Evolutionary conservation across 768 basidiomycete genomes (phyloP), one percentile per base, ranked within the genome.

Genomic region (Agaricus blazei): DNA sequence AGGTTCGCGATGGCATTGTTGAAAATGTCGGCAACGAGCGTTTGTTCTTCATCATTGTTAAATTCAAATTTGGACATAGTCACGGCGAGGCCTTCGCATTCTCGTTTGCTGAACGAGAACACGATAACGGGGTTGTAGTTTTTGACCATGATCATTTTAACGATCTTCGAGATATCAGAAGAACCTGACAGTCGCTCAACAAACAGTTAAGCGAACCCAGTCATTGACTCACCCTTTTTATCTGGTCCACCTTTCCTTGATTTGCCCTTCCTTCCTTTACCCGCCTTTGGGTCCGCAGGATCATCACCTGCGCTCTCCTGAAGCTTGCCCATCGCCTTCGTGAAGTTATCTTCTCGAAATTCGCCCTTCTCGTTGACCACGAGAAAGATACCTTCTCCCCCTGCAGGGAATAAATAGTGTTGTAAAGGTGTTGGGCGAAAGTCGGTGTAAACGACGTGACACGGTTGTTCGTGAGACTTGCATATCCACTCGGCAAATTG

Each of bases 401-500:
- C 96, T 3, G 89, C 85, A 1, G 97, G 97, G 74, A 98, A 99
- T 52, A 99, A 84, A 68, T 98, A 99, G 63, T 99, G 97, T 65
- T 98, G 97, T 7, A 99, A 74, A 1, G 97, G 97, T 1, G 97
- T 99, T 1, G 97, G 97, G 36, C 97, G 87, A 75, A 98, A 98
- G 72, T 99, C 94, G 58, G 97, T 99, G 69, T 98, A 99, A 40
- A 99, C 95, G 67, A 99, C 93, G 66, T 99, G 97, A 69, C 97
- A 98, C 0, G 97, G 96, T 63, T 98, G 97, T 58, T 95, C 88
- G 65, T 98, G 97, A 1, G 89, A 92, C 67, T 93, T 90, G 76
- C 89, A 93, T 66, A 99, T 93, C 97, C 97, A 99, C 70, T 98
- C 92, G 27, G 96, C 93, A 63, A 99, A 99, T 67, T 99, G 93